Percentiles rank a stretch among this genome's conserved stretches.
Evolutionary conservation across 768 basidiomycete genomes (phyloP).

Genomic region (Boletus subcaerulescens): DNA sequence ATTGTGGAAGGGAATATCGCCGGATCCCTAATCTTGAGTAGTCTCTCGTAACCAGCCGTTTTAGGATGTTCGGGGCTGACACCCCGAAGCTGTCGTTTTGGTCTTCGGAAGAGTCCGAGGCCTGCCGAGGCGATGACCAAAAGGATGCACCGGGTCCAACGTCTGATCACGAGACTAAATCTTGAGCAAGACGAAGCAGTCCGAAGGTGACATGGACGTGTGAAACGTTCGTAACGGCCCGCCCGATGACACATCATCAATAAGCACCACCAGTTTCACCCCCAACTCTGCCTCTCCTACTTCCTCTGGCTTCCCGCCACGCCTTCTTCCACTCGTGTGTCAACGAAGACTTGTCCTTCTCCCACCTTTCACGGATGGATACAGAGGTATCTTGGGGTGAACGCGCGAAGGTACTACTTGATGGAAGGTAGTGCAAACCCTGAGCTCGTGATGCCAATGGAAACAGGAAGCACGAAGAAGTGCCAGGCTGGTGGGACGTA

Average conservation of each 20-base stretch:
- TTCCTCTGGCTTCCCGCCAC: conserved; percentile 72
- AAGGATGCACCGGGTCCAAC: too few species aligned
- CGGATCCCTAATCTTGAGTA: background rate
- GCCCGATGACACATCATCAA: conserved; percentile 2
- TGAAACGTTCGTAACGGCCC: background rate
- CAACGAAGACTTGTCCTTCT: conserved; percentile 60
- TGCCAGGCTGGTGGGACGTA: conserved; percentile 10
- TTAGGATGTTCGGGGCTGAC: too few species aligned
- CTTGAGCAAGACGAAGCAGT: background rate
- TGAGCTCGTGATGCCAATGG: conserved; percentile 42
- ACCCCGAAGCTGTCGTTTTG: too few species aligned
- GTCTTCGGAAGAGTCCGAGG: too few species aligned
- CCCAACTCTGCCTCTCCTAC: conserved; percentile 48
- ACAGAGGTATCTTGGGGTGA: conserved; percentile 35
- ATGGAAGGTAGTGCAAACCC: conserved; percentile 42
- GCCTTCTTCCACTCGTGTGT: conserved; percentile 78
- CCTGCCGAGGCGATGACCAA: too few species aligned
- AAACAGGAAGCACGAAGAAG: conserved; percentile 23
- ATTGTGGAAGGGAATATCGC: too few species aligned
- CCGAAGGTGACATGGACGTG: background rate
- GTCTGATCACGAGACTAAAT: too few species aligned
- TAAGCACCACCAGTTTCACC: conserved; percentile 21
- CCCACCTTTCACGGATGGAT: conserved; percentile 62
- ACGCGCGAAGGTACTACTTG: conserved; percentile 17
- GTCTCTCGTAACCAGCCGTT: too few species aligned